Evolutionary conservation across 2,329 filamentous ascomycete species (phyloP), one percentile per base, ranked within the genome.

Genomic region (Fusarium tricinctum): DNA sequence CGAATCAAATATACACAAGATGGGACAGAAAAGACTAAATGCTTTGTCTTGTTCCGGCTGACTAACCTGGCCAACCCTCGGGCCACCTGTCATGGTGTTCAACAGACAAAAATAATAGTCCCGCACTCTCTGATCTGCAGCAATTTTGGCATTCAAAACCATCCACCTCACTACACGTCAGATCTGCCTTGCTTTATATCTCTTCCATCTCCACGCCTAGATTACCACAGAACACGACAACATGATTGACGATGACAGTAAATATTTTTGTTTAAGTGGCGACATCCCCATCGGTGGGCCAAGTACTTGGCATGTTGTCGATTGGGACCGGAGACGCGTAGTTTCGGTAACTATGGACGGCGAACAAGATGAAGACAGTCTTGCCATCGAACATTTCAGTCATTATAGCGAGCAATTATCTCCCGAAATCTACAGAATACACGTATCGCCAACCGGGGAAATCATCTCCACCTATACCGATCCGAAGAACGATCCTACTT

Each of bases 311-410:
- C 52, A 78, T 15, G 54, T 77, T 8, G 43, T 40, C 12, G 70
- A 77, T 38, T 78, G 69, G 72, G 76, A 77, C 20, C 71, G 71
- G 52, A 58, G 75, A 55, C 68, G 71, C 1, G 46, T 74, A 4
- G 51, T 78, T 68, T 71, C 73, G 2, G 73, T 78, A 4, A 74
- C 71, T 1, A 76, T 77, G 72, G 69, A 76, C 23, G 71, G 57
- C 2, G 74, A 74, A 43, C 73, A 76, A 33, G 75, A 77, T 2
- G 52, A 68, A 3, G 74, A 76, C 3, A 55, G 17, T 40, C 9
- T 69, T 7, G 71, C 74, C 2, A 72, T 77, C 28, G 48, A 72
- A 57, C 55, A 75, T 40, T 55, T 74, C 43, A 72, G 62, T 3
- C 59, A 48, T 2, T 28, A 74, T 39, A 67, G 46, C 44, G 56